Base-by-base conservation (phyloP, 2,329 filamentous ascomycete genomes). In the Diaporthe vaccinii region DNA sequence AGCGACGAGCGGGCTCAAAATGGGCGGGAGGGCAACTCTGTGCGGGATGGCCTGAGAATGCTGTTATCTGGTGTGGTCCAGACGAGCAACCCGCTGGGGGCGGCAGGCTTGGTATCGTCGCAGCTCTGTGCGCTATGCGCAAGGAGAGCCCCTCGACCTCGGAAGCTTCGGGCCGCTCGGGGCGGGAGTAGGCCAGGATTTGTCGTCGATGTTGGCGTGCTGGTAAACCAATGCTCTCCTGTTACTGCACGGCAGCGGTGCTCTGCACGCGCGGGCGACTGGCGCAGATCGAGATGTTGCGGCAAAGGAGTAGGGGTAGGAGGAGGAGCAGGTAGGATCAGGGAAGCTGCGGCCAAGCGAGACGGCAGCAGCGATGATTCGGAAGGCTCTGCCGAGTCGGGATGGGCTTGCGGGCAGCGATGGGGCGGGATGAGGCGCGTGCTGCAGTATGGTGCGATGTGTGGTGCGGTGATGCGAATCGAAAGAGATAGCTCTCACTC, bases 301-400 rank as follows among this genome's bases (percentile, higher is more conserved):
- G 34, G 49, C 65, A 49, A 49, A 28, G 34, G 12, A 5, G 31
- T 31, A 5, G 20, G 25, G 25, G 10, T 10, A 55, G 51, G 25
- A 28, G 51, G 49, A 41, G 31, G 22, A 68, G 44, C 46, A 39
- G 34, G n/a, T 53, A 25, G 34, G 65, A 28, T 17, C 44, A n/a
- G 65, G 31, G 34, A 34, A 55, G 34, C 49, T 55, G 65, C 31
- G 65, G n/a, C 34, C 49, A 20, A 49, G 22, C 46, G 20, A 36
- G 46, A 51, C n/a, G 65, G 41, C 22, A 53, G 65, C 7, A 39
- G 31, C 46, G 14, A 53, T 53, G 22, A 31, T 53, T 68, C 65
- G 65, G 49, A 69, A 69, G 65, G 49, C 49, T 28, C 49, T 69
- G 49, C 65, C 65, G 65, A 41, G 65, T 69, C 49, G n/a, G 65